Conservation (phyloP, 164 flowering plant species). For the Kalanchoe fedtschenkoi region DNA sequence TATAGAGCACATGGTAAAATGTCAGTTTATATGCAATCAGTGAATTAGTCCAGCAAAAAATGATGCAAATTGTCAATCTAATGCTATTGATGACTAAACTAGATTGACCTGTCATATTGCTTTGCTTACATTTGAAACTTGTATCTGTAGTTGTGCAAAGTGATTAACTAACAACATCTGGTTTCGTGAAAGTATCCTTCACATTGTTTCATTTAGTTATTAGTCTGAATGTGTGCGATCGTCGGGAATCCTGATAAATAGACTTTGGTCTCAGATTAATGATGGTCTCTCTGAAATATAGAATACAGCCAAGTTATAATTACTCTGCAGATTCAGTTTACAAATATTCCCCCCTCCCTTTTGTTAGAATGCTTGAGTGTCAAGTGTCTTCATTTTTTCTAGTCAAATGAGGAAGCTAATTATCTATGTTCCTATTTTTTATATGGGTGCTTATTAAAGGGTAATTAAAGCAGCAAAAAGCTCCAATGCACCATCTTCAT, state of each 20-base stretch:
- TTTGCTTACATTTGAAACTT: neutral
- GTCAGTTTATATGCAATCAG: neutral
- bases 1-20: neutral
- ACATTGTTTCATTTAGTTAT: too few relatives aligned
- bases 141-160: neutral
- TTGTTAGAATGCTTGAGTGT: neutral
- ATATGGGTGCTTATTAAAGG: constrained; percentile 24
- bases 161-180: too few relatives aligned
- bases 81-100: neutral
- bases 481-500: constrained; percentile 20
- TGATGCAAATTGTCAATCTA: neutral
- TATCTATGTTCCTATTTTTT: neutral
- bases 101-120: neutral
- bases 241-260: neutral
- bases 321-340: neutral
- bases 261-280: neutral
- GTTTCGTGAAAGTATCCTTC: too few relatives aligned
- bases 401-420: neutral
- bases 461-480: constrained; percentile 43
- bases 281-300: neutral
- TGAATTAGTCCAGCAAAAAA: neutral
- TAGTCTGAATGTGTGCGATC: too few relatives aligned
- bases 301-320: neutral
- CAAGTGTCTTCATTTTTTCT: neutral
- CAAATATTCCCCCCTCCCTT: neutral